These are phyloP conservation scores for Aspergillus quadricinctus DNA, from an alignment of 2,329 filamentous ascomycete genomes.

Conservation along the genomic window DNA sequence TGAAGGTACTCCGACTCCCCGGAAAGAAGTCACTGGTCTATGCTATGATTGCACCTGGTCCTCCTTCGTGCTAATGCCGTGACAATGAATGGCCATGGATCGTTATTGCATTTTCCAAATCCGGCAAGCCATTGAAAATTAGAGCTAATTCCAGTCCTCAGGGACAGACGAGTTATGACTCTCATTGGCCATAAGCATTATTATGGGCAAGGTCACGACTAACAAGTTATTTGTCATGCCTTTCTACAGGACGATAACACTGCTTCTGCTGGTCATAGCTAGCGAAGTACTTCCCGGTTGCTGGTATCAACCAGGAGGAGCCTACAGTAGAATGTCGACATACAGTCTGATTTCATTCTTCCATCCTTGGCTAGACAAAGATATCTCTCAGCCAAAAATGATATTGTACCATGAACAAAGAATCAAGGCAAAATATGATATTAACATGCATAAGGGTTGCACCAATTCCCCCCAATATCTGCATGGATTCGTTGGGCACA, in stretches of 20 bases:
- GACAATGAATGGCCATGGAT: not conserved
- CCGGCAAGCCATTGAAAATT: not conserved
- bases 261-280: not conserved
- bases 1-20: not conserved
- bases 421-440: not conserved
- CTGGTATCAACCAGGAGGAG: not conserved
- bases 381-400: not conserved
- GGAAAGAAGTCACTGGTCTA: not conserved
- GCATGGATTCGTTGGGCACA: constrained; percentile 7
- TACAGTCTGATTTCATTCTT: not conserved
- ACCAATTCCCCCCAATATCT: constrained; percentile 1
- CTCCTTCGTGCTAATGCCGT: not conserved
- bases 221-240: not conserved
- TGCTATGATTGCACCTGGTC: not conserved
- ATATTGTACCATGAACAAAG: not conserved
- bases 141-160: not conserved
- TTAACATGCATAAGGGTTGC: not conserved
- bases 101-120: constrained; percentile 12
- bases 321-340: not conserved
- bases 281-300: not conserved
- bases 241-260: not conserved
- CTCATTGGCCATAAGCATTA: not conserved
- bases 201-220: not conserved
- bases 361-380: not conserved
- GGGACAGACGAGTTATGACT: not conserved